phyloP scores from a whole-genome alignment of 257 asterid species.

The Solanum piurae region DNA sequence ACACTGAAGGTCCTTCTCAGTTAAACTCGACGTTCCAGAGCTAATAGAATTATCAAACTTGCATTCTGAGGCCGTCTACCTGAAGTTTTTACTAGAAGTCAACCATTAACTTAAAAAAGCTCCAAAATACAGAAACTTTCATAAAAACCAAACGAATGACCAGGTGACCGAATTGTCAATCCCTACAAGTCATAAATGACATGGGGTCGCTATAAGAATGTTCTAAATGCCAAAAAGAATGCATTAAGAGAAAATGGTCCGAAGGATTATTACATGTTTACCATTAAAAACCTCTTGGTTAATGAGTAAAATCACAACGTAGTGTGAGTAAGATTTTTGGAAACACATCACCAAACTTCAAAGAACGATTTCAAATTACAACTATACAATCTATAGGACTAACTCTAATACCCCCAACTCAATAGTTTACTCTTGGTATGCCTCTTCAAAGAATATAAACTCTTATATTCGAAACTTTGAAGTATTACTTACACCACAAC shows the following conservation, averaged over 20 bases:
- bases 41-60: background rate
- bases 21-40: too few species aligned
- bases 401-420: background rate
- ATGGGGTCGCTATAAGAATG: background rate
- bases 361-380: background rate
- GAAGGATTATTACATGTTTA: background rate
- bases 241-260: background rate
- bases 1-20: background rate
- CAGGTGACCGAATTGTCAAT: background rate
- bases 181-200: background rate
- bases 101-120: background rate
- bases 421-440: background rate
- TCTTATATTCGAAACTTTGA: background rate
- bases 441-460: background rate
- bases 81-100: too few species aligned
- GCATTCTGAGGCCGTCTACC: background rate
- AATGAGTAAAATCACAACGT: background rate
- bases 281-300: background rate
- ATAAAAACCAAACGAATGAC: too few species aligned
- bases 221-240: too few species aligned
- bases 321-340: too few species aligned
- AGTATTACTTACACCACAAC: background rate
- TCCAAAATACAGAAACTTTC: too few species aligned
- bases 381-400: background rate
- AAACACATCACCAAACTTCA: background rate